Base-by-base conservation (phyloP, 106 monocot species). In the Allium cepa region DNA sequence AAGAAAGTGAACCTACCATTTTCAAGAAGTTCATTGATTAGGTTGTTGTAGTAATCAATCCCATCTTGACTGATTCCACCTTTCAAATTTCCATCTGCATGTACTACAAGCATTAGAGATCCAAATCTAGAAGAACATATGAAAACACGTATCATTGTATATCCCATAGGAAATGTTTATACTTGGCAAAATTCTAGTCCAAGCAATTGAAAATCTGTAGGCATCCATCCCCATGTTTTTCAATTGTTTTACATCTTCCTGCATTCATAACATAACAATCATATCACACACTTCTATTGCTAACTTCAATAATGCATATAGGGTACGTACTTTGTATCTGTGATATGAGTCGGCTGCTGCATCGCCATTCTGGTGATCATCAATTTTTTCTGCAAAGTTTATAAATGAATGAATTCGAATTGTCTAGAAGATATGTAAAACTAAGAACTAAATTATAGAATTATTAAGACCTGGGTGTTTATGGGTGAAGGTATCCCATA, bases 11-110 rank as follows among this genome's bases (percentile, higher is more conserved):
- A 6, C 26, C 16, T 67, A 67, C 67, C 67, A 67, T 67, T 67
- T 52, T 70, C 72, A 60, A 80, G n/a, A 50, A 85, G 80, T 17
- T 89, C 82, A 47, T 85, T 68, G 45, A 89, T 89, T 71, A 89
- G 64, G 14, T 82, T 78, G 63, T 82, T 82, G 75, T 89, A 89
- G 27, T 82, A 80, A 0, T 69, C 49, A 61, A 89, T 68, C 2
- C 89, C 89, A 60, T 80, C 78, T 52, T 77, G 66, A 59, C 79
- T 89, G 12, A 89, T 69, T 46, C 82, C 82, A 45, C 85, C 85
- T 8, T 60, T 71, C 50, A 80, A 10, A 47, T 47, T 75, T 36
- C 87, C 87, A 56, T 76, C 87, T 87, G 62, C 53, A 52, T 17
- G 64, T 48, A 47, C 6, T 48, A 18, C 64, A 17, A 64, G 49